Evolutionary conservation across 1,284 basidiomycete species (phyloP).

Genomic region (Moesziomyces parantarcticus): DNA sequence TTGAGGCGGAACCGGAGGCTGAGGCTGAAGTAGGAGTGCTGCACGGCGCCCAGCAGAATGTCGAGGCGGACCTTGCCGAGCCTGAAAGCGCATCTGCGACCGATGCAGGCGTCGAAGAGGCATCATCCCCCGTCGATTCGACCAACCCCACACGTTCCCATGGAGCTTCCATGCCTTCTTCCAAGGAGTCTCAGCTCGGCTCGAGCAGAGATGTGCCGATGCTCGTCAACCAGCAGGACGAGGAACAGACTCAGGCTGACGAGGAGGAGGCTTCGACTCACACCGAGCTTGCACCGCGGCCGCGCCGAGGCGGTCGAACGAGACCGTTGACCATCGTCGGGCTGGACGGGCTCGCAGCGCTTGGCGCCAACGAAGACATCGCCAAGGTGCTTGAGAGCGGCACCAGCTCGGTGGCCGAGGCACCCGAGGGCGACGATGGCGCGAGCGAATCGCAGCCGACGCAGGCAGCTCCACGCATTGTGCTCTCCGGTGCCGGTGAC

Average conservation of each 20-base stretch:
- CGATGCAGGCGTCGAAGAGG: not conserved
- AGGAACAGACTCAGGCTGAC: slow-evolving; percentile 6
- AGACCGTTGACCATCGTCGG: slow-evolving; percentile 42
- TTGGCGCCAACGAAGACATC: slow-evolving; percentile 18
- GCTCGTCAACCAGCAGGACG: not conserved
- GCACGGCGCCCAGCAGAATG: too few species aligned
- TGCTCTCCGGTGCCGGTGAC: slow-evolving; percentile 13
- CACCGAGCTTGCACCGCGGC: slow-evolving; percentile 28
- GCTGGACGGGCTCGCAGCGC: slow-evolving; percentile 27
- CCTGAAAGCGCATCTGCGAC: not conserved
- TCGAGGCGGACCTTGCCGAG: not conserved
- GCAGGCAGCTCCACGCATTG: slow-evolving; percentile 26
- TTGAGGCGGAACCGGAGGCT: not conserved
- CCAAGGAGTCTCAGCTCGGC: slow-evolving; percentile 1
- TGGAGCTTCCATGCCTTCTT: slow-evolving; percentile 10
- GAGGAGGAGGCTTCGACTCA: slow-evolving; percentile 6
- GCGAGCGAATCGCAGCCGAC: slow-evolving; percentile 2
- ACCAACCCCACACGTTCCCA: not conserved
- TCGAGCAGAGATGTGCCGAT: not conserved
- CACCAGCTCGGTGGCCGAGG: not conserved
- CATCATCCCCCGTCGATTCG: not conserved
- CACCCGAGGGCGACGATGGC: not conserved
- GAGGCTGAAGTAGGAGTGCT: too few species aligned
- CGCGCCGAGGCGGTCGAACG: slow-evolving; percentile 28
- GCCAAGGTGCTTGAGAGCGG: slow-evolving; percentile 31